A percentile compares a stretch with the other conserved stretches of the same genome.
Evolutionary conservation across 306 rosid genomes (phyloP).

Genomic region (Comarum palustre): DNA sequence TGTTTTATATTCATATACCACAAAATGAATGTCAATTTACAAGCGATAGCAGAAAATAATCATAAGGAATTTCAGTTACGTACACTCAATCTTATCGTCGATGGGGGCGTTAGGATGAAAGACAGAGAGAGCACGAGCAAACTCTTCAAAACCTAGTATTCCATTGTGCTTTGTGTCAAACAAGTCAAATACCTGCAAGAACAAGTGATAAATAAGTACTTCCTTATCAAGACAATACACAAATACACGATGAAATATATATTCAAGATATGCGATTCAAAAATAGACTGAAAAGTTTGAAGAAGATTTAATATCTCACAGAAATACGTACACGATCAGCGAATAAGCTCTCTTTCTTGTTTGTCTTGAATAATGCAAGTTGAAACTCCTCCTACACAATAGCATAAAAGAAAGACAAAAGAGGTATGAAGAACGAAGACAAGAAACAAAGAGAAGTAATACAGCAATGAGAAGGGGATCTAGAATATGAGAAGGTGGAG

Average conservation of each 20-base stretch:
- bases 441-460: not conserved
- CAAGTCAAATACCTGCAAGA: slow-evolving; percentile 77
- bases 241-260: not conserved
- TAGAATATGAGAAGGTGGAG: not conserved
- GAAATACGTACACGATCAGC: slow-evolving; percentile 80
- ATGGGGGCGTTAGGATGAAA: slow-evolving; percentile 97
- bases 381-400: slow-evolving; percentile 88
- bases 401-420: slow-evolving; percentile 6
- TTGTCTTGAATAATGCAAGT: slow-evolving; percentile 92
- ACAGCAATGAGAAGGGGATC: not conserved
- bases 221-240: slow-evolving; percentile 22
- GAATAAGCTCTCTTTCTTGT: slow-evolving; percentile 92
- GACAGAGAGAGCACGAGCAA: slow-evolving; percentile 92
- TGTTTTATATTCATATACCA: not conserved
- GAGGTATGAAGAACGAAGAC: not conserved
- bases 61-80: slow-evolving; percentile 13
- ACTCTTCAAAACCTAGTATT: slow-evolving; percentile 94
- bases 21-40: not conserved
- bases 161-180: slow-evolving; percentile 98
- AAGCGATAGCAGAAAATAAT: not conserved
- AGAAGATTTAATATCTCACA: slow-evolving; percentile 13
- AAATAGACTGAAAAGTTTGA: slow-evolving; percentile 9
- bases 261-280: not conserved
- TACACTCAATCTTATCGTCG: slow-evolving; percentile 94
- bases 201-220: slow-evolving; percentile 17